These are phyloP conservation scores for Oryza officinalis DNA, from an alignment of 176 grass and related monocot genomes.

Conservation along the genomic window DNA sequence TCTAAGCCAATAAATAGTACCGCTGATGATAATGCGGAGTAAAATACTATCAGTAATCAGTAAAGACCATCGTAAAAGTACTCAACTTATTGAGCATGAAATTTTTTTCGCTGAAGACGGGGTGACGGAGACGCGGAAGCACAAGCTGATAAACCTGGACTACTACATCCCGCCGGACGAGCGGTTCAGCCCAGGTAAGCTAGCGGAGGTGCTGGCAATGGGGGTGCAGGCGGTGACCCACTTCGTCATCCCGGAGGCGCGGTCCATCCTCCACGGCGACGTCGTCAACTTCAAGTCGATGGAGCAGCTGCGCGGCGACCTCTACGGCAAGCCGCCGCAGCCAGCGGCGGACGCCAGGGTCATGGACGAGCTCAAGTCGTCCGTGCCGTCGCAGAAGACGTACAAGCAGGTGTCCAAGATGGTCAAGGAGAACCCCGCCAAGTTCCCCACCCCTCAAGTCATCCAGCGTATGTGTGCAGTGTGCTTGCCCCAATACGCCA, in stretches of 20 bases:
- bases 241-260: conserved; percentile 72
- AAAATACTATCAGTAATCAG: too few relatives aligned
- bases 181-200: conserved; percentile 78
- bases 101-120: conserved; percentile 19
- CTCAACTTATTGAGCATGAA: too few relatives aligned
- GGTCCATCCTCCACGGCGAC: conserved; percentile 49
- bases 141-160: conserved; percentile 70
- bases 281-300: conserved; percentile 60
- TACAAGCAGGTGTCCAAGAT: conserved; percentile 57
- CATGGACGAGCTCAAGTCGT: conserved; percentile 64
- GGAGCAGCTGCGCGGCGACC: conserved; percentile 58
- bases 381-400: conserved; percentile 60
- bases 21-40: too few relatives aligned
- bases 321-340: conserved; percentile 46
- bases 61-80: too few relatives aligned
- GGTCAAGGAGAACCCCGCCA: conserved; percentile 62
- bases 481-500: neutral
- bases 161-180: conserved; percentile 93
- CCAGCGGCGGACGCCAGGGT: conserved; percentile 35
- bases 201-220: conserved; percentile 64
- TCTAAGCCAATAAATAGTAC: too few relatives aligned
- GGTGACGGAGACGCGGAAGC: conserved; percentile 60
- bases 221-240: conserved; percentile 74
- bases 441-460: conserved; percentile 81
- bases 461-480: conserved; percentile 49